Base-by-base conservation (phyloP, 805 yeast genomes). In the Yamadazyma endophytica region DNA sequence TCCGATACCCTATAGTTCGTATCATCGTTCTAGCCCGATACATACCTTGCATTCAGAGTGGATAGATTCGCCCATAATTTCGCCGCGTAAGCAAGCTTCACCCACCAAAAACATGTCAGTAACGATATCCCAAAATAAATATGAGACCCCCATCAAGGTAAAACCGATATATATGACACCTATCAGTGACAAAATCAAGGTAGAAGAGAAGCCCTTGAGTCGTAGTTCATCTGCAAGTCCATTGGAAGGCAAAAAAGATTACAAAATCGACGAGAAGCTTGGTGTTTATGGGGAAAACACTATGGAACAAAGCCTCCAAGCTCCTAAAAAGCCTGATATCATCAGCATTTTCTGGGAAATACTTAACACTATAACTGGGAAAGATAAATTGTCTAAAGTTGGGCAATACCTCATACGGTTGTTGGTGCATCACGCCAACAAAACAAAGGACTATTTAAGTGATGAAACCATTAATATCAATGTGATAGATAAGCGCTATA, bases 311-410 rank as follows among this genome's bases (percentile, higher is more conserved):
- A 23, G 14, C 29, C 15, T 15, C 27, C 14, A 29, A 4, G 14
- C 18, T 16, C 15, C 24, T 13, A 24, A 22, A 19, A 26, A 12
- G n/a, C 29, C 21, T 15, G 31, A 32, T 8, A 16, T 29, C 11
- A 22, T 42, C 46, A 78, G 72, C 28, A 59, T 79, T 5, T 56
- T 77, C 31, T 68, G 78, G 56, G 61, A 64, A 20, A 54, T 80
- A 50, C 50, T 79, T 31, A 72, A 72, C 31, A 36, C 30, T 28
- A 32, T 82, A 17, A 68, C 75, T 2, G 90, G 90, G 29, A 82
- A 82, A 50, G 92, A 82, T 47, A 79, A 80, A 47, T 37, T 80
- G 39, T 82, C 84, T 15, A 82, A 82, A 43, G 61, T 77, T 7
- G 60, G 76, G 16, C 81, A 78, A 46, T 80, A 80, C 48, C 50